phyloP scores from a whole-genome alignment of 768 basidiomycete species.

The Stropharia rugosoannulata region DNA sequence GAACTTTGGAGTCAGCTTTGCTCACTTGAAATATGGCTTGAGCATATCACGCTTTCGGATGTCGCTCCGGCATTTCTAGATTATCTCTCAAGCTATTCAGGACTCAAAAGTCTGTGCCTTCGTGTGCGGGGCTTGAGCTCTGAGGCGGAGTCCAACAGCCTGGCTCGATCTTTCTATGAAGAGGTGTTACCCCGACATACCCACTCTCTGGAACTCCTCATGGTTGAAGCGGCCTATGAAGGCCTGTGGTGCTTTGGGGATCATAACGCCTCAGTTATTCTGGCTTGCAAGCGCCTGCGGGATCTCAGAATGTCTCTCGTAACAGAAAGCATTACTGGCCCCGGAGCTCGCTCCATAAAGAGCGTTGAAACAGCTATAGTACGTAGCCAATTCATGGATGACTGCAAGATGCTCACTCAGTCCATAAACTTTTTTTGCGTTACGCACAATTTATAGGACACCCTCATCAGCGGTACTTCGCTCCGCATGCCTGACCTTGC shows the following conservation, averaged over 20 bases:
- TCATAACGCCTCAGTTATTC: conserved; percentile 5
- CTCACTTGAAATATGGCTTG: neutral
- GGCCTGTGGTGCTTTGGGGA: conserved; percentile 15
- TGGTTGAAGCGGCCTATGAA: conserved; percentile 11
- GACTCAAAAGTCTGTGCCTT: conserved; percentile 1
- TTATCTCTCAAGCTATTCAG: conserved; percentile 4
- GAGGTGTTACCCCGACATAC: neutral
- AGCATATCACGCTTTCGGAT: neutral
- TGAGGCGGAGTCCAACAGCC: neutral
- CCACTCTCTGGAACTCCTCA: conserved; percentile 3
- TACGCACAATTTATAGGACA: neutral
- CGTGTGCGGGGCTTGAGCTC: neutral
- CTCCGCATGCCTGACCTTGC: neutral
- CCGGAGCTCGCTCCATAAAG: neutral
- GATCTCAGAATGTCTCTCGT: neutral
- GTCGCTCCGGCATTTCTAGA: neutral
- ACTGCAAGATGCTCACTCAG: no score
- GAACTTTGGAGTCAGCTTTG: conserved; percentile 1
- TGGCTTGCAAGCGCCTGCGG: neutral
- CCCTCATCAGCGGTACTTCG: neutral
- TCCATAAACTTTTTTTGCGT: no score
- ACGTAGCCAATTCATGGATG: neutral
- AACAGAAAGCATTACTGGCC: no score
- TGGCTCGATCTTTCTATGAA: conserved; percentile 2
- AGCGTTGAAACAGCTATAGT: neutral